Evolutionary conservation across 1,284 basidiomycete species (phyloP), one percentile per base, ranked within the genome.

Genomic region (Rhodotorula glutinis): DNA sequence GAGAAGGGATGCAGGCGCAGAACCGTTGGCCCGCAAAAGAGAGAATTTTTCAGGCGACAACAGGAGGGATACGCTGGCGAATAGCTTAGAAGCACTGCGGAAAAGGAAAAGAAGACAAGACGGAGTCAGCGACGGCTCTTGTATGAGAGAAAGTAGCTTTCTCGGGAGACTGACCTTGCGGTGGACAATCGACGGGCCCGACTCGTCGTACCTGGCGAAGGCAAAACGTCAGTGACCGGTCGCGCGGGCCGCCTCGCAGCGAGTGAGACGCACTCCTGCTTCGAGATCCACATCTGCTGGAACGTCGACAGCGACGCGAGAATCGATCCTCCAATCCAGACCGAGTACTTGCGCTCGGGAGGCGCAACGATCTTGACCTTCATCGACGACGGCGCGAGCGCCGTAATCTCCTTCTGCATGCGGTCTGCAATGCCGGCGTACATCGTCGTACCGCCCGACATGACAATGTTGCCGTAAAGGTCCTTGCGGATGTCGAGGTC

Each of bases 281-380:
- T 94, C 72, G 89, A 90, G 84, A 88, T 88, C 77, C 80, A 81
- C 80, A 81, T 81, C 79, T 88, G 83, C 85, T 96, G 93, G 92
- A 97, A 97, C 73, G 94, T 97, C 75, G 87, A 90, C 66, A 97
- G 87, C 66, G 93, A 96, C 47, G 92, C 92, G 72, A 97, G 84
- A 80, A 98, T 98, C 72, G 92, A 96, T 77, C 95, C 94, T 86
- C 95, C 94, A 78, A 98, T 98, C 94, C 94, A 98, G 82, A 96
- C 94, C 57, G 66, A 78, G 76, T 77, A 76, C 77, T 92, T 93
- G 77, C 92, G 84, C 83, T 94, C 92, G 53, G 91, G 92, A 63
- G 91, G 91, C 74, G 91, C 90, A 67, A 91, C 88, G 65, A 93
- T 92, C 87, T 92, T 94, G 60, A 76, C 71, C 88, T 93, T 96